Evolutionary conservation across 2,329 filamentous ascomycete species (phyloP), one percentile per base, ranked within the genome.

Genomic region (Microdochium bolleyi): DNA sequence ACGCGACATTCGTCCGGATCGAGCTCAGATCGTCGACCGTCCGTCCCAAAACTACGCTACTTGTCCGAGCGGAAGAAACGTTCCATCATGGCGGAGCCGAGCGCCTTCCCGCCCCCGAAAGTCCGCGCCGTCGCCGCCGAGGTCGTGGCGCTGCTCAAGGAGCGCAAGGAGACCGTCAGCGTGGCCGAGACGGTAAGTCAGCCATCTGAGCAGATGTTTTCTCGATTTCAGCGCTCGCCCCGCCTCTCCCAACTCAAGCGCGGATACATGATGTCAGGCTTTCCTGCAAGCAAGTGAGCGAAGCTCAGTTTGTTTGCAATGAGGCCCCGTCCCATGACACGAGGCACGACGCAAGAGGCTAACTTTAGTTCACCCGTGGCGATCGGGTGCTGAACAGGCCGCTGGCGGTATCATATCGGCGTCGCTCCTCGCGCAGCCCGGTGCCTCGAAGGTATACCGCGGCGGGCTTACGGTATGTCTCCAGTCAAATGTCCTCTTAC

Each of bases 401-500:
- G 79, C 82, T 9, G 83, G 83, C 32, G 83, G 83, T 14, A 73
- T 87, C 27, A 78, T 85, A 54, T 82, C 78, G 49, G 76, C 80
- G 24, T 72, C 77, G 44, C 68, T 86, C 21, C 75, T 86, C 54
- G 75, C 79, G 52, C 74, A 71, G 16, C 78, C 82, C 0, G 83
- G 83, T 37, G 82, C 83, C 19, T 80, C 75, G 5, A 64, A 66
- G 14, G 73, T 81, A 63, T 86, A 83, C 71, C 75, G 75, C 57
- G 82, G 83, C 52, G 83, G 83, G n/a, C 66, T 84, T 32, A 85
- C 81, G 0, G 41, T 46, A 46, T n/a, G 37, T 16, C n/a, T n/a
- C n/a, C n/a, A n/a, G n/a, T n/a, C n/a, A n/a, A n/a, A n/a, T n/a
- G n/a, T n/a, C n/a, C n/a, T n/a, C n/a, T n/a, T n/a, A n/a, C n/a